Evolutionary conservation across 345 rosid genomes (phyloP).

Genomic region (Alliaria petiolata): DNA sequence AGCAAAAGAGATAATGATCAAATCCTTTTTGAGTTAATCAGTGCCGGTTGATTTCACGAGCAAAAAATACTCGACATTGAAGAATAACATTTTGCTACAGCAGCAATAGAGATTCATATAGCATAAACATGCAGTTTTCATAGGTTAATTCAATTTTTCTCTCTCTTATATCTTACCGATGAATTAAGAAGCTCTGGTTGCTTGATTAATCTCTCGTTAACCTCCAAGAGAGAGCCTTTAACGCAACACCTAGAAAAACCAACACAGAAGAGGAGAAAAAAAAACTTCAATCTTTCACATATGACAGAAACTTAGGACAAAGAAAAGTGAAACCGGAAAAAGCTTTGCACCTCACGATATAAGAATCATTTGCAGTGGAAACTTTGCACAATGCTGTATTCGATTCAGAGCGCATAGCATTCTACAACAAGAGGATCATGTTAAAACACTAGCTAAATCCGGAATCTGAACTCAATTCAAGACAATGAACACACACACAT

Average conservation of each 20-base stretch:
- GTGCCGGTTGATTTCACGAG: neutral
- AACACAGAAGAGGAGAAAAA: neutral
- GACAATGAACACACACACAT: neutral
- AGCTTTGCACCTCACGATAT: slow-evolving; percentile 62
- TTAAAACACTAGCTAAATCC: neutral
- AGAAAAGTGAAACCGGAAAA: neutral
- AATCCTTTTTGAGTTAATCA: neutral
- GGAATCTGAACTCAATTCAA: neutral
- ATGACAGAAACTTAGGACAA: neutral
- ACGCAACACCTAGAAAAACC: slow-evolving; percentile 70
- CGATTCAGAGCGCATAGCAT: slow-evolving; percentile 84
- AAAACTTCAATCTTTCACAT: neutral
- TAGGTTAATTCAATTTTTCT: too few species aligned
- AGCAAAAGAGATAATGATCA: neutral
- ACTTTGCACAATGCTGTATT: slow-evolving; percentile 90
- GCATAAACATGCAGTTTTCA: neutral
- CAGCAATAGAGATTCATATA: neutral
- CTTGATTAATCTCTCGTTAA: slow-evolving; percentile 71
- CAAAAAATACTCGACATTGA: neutral
- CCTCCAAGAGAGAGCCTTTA: slow-evolving; percentile 89
- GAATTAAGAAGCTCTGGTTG: slow-evolving; percentile 71
- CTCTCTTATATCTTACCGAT: slow-evolving; percentile 39
- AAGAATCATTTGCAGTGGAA: slow-evolving; percentile 50
- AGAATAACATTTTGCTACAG: neutral
- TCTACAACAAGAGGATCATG: slow-evolving; percentile 36